These are phyloP conservation scores for Ichthyophthirius multifiliis DNA, from an alignment of 169 alveolate genomes.

Conservation along the genomic window DNA sequence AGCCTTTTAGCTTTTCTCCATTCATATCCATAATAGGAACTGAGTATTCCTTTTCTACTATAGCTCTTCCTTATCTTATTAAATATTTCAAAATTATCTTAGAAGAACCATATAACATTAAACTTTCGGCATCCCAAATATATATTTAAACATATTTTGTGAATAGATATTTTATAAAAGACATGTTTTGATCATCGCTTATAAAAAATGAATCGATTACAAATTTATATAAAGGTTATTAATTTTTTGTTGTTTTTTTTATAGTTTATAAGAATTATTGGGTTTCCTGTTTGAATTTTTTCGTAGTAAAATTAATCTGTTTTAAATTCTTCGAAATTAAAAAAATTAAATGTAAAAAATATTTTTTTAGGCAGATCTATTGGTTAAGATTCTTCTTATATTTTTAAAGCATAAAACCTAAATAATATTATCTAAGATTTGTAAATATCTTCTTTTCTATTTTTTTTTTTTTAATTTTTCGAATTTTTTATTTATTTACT, in stretches of 20 bases:
- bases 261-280: too few relatives aligned
- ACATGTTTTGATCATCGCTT: background rate
- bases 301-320: too few relatives aligned
- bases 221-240: background rate
- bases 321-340: background rate
- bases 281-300: too few relatives aligned
- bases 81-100: constrained; percentile 20
- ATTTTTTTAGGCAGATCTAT: constrained; percentile 1
- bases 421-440: too few relatives aligned
- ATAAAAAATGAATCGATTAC: background rate
- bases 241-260: too few relatives aligned
- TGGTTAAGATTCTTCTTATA: too few relatives aligned
- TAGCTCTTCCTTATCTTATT: too few relatives aligned
- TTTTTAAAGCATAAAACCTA: too few relatives aligned
- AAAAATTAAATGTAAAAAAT: background rate
- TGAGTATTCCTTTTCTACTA: background rate
- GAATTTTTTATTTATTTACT: too few relatives aligned
- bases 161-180: constrained; percentile 24
- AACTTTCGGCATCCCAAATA: constrained; percentile 36
- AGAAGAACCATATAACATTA: constrained; percentile 23
- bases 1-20: background rate
- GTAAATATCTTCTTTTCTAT: too few relatives aligned
- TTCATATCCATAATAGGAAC: background rate
- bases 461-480: too few relatives aligned
- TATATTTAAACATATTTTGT: constrained; percentile 18